Evolutionary conservation across 2,329 filamentous ascomycete genomes (phyloP).

Genomic region (Diplodia mutila): DNA sequence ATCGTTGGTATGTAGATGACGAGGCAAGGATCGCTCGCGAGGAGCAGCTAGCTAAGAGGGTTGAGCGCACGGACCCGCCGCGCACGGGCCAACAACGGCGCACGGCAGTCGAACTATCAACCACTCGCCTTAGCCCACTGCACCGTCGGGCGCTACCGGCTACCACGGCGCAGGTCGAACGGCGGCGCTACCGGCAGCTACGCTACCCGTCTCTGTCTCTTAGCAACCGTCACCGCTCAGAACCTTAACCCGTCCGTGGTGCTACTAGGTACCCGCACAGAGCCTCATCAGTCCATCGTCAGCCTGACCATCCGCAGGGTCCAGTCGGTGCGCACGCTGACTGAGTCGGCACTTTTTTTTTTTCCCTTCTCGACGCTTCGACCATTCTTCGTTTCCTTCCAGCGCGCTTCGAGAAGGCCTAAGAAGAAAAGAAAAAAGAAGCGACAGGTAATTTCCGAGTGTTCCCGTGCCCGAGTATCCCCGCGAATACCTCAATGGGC

Average conservation of each 20-base stretch:
- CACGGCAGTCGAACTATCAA: neutral
- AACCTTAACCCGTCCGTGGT: neutral
- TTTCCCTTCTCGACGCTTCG: neutral
- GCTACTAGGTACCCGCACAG: neutral
- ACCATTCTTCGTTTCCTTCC: neutral
- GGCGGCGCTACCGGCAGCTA: constrained; percentile 3
- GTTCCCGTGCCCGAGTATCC: neutral
- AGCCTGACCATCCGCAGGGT: neutral
- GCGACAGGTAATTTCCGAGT: neutral
- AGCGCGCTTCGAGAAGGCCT: neutral
- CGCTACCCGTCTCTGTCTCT: neutral
- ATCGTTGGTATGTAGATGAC: no score
- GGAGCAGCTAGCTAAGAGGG: no score
- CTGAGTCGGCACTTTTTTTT: neutral
- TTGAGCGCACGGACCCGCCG: no score
- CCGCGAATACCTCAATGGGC: neutral
- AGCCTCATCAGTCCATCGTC: neutral
- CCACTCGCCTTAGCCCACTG: neutral
- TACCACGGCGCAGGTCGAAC: neutral
- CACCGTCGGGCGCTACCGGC: neutral
- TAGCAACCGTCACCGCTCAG: neutral
- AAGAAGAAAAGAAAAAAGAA: neutral
- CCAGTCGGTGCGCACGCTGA: neutral
- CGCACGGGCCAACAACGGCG: no score
- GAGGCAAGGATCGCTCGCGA: no score